Evolutionary conservation across 805 yeast genomes (phyloP).

Genomic region (Suhomyces kilbournensis): DNA sequence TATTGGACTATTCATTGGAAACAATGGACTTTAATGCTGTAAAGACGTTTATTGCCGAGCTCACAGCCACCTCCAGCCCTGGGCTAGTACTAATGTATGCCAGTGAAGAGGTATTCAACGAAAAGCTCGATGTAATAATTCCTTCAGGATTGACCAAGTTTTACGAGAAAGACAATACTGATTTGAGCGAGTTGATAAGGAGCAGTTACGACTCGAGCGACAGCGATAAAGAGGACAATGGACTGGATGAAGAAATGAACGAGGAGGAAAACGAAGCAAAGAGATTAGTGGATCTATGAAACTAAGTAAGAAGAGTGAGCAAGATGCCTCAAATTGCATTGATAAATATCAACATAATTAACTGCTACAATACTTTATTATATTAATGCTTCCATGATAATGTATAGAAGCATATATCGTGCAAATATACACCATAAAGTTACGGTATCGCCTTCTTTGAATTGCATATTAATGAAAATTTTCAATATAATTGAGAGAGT

Average conservation of each 20-base stretch:
- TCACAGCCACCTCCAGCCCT: constrained; percentile 9
- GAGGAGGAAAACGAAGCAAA: background rate
- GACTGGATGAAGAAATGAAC: constrained; percentile 6
- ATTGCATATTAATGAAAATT: too few species aligned
- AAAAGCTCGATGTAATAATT: constrained; percentile 3
- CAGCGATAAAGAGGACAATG: background rate
- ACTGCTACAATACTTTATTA: too few species aligned
- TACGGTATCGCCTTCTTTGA: too few species aligned
- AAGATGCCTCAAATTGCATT: too few species aligned
- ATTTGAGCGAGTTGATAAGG: background rate
- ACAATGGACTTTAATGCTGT: constrained; percentile 19
- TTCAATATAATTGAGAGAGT: too few species aligned
- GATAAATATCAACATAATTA: too few species aligned
- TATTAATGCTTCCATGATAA: too few species aligned
- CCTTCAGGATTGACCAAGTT: constrained; percentile 13
- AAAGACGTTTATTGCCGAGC: constrained; percentile 13
- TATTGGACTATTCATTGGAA: constrained; percentile 17
- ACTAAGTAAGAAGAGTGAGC: background rate
- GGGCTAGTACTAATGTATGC: constrained; percentile 20
- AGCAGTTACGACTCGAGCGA: background rate
- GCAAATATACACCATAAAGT: too few species aligned
- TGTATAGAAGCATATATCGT: too few species aligned
- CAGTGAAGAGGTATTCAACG: constrained; percentile 8
- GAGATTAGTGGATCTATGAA: background rate
- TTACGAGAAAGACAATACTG: constrained; percentile 16